Evolutionary conservation across 495 filamentous ascomycete genomes (phyloP), one percentile per base, ranked within the genome.

Genomic region (Tuber brumale): DNA sequence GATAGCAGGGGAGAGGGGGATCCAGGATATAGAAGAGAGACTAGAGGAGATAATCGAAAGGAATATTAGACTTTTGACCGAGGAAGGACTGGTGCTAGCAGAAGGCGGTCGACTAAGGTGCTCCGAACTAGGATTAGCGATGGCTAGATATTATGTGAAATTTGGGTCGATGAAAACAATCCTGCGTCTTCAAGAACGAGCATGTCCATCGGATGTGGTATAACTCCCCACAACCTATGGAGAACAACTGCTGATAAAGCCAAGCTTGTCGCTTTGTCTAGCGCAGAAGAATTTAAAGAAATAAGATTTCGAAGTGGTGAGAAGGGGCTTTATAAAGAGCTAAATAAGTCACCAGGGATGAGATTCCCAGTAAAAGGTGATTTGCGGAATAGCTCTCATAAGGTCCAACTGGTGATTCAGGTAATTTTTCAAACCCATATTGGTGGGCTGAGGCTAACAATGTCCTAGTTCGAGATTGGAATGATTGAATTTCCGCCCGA

Each of bases 121-220:
- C 43, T 97, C 94, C 2, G 89, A 91, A 73, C 94, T 92, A 80
- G 95, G 95, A 2, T 87, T 93, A 74, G 92, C 93, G 1, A 99
- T 99, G 95, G 93, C 95, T 51, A 90, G 90, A 72, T 97, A 97
- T 82, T 97, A 94, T 85, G 86, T 99, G 3, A 89, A 90, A n/a
- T 97, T 96, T 79, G 88, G 92, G 69, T 97, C 94, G 0, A 98
- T 98, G 94, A 92, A 91, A 80, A 84, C 86, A 2, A 83, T 97
- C 4, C 83, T 97, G 37, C 85, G 85, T 3, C 85, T 99, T 73
- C 87, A 88, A 39, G 82, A 84, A 10, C 88, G 88, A 31, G 88
- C 90, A 1, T 87, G 87, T 8, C 85, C 93, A 37, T 89, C 90
- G 45, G 87, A 93, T 43, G 91, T 96, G 82, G 93, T 95, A 85